A percentile compares a stretch with the other conserved stretches of the same genome.
Conservation (phyloP, 2,329 filamentous ascomycete genomes). For the Clathrospora elynae region DNA sequence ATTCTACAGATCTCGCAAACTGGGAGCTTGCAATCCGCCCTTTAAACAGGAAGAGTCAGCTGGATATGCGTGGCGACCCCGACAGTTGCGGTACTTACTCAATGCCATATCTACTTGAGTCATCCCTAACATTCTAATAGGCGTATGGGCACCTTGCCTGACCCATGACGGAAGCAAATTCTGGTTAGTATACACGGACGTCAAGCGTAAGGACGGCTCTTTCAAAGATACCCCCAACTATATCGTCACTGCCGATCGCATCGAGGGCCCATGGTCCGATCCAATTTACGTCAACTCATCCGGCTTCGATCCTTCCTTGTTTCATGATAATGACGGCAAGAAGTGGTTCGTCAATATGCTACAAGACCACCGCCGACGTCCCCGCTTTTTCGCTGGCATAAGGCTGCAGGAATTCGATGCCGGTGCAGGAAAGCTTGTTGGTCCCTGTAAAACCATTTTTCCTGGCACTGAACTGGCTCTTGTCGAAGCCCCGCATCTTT, state of each 20-base stretch:
- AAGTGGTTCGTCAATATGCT: slow-evolving; percentile 49
- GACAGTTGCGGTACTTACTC: slow-evolving; percentile 53
- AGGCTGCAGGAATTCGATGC: slow-evolving; percentile 64
- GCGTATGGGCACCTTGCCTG: slow-evolving; percentile 68
- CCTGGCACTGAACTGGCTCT: slow-evolving; percentile 59
- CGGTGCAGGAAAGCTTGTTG: slow-evolving; percentile 56
- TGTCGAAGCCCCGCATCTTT: slow-evolving; percentile 46
- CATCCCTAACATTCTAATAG: slow-evolving; percentile 10
- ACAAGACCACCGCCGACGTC: slow-evolving; percentile 42
- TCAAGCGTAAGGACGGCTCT: slow-evolving; percentile 69
- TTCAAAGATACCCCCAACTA: slow-evolving; percentile 70
- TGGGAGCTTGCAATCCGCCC: slow-evolving; percentile 61
- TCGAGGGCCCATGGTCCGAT: slow-evolving; percentile 67
- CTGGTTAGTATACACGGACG: slow-evolving; percentile 69
- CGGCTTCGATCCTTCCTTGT: slow-evolving; percentile 62
- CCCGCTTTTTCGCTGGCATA: slow-evolving; percentile 60
- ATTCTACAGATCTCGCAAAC: slow-evolving; percentile 59
- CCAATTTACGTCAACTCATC: slow-evolving; percentile 65
- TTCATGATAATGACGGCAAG: slow-evolving; percentile 45
- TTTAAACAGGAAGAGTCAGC: slow-evolving; percentile 57
- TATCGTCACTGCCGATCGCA: slow-evolving; percentile 58
- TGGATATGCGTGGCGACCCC: slow-evolving; percentile 59
- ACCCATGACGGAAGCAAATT: slow-evolving; percentile 65
- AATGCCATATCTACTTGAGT: not conserved
- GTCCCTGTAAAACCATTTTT: slow-evolving; percentile 60